phyloP scores from a whole-genome alignment of 768 basidiomycete genomes.

The Astraeus odoratus region DNA sequence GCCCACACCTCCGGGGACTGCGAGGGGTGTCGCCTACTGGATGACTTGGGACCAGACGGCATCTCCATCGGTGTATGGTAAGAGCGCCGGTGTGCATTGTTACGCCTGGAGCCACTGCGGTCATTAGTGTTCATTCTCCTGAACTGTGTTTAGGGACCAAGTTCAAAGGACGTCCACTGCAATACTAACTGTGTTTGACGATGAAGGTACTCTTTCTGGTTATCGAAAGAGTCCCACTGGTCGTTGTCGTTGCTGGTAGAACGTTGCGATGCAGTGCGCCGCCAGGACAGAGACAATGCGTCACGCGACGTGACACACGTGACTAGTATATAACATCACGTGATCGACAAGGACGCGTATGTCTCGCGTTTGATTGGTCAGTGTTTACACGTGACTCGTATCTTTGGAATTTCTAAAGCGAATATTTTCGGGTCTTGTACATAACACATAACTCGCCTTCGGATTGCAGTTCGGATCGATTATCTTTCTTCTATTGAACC shows the following conservation, averaged over 20 bases:
- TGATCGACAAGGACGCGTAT: too few relatives aligned
- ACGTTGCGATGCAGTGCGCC: too few relatives aligned
- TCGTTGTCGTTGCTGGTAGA: background rate
- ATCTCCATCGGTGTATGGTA: background rate
- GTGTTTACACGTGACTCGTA: too few relatives aligned
- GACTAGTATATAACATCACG: too few relatives aligned
- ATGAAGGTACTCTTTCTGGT: background rate
- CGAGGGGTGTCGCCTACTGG: conserved; percentile 26
- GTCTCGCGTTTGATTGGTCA: too few relatives aligned
- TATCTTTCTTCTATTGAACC: too few relatives aligned
- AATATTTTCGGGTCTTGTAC: too few relatives aligned
- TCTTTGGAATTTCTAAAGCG: too few relatives aligned
- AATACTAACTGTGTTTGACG: background rate
- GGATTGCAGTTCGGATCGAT: background rate
- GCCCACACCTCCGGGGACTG: conserved; percentile 27
- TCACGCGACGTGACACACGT: too few relatives aligned
- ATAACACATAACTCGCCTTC: too few relatives aligned
- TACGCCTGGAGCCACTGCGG: conserved; percentile 4
- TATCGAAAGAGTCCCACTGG: background rate
- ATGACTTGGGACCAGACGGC: background rate
- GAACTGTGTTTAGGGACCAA: background rate
- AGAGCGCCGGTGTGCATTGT: conserved; percentile 19
- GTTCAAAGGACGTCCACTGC: background rate
- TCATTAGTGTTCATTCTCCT: background rate
- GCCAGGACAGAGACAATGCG: too few relatives aligned